Base-by-base conservation (phyloP, 2,329 filamentous ascomycete genomes). In the Fusarium sp. region DNA sequence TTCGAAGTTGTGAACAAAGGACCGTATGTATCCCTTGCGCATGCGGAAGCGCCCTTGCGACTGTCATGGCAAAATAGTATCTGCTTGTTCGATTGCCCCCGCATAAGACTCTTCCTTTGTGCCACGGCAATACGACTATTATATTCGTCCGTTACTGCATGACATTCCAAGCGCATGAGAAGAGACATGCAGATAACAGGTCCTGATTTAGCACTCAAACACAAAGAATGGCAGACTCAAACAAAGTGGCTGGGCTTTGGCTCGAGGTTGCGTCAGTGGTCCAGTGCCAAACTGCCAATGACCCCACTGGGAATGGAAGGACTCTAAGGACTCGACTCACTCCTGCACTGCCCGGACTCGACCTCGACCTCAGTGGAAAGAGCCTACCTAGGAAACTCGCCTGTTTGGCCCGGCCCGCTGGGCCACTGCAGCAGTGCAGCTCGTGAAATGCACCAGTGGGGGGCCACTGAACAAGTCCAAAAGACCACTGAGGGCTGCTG, bases 371-470 rank as follows among this genome's bases (percentile, higher is more conserved):
- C 24, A 26, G 13, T 35, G 53, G 28, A 50, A 44, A 39, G n/a
- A 37, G 17, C 35, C 17, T n/a, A 37, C 30, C 49, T 37, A 43
- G 47, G 35, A 49, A 56, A 41, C 37, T 22, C 44, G 32, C 43
- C 49, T 61, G 62, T 65, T 37, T 67, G 64, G 62, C 47, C 51
- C 51, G 48, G 50, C 59, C 59, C 55, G 46, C 58, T 69, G 59
- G 66, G 33, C 66, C 68, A 65, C 56, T 65, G 65, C 68, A 62
- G 64, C 68, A 65, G 54, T 65, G 65, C 68, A 62, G 60, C 60
- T 68, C 51, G 57, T 69, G 65, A 65, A 65, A 71, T 71, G 66
- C 64, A 62, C 37, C 35, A 57, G 54, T 68, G 65, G 66, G 58
- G 41, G 26, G 10, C 26, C 26, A 26, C 26, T 26, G 26, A 26